Percentiles rank a stretch among this genome's conserved stretches.
Conservation (phyloP, 495 filamentous ascomycete genomes). For the Penicillium macrosclerotiorum region DNA sequence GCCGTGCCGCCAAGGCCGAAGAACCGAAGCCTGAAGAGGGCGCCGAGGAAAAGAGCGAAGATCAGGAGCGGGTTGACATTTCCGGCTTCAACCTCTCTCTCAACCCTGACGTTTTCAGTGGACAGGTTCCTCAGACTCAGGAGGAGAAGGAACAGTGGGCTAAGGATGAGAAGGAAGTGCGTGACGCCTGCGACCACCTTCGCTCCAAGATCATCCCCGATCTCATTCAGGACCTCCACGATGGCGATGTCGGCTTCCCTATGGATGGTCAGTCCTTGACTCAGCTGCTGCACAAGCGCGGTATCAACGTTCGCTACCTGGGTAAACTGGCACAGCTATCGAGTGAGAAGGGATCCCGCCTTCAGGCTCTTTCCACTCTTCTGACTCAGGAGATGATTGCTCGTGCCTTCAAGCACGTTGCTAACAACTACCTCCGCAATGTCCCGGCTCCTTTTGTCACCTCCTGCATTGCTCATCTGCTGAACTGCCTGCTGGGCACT, state of each 20-base stretch:
- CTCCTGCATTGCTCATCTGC: slow-evolving; percentile 76
- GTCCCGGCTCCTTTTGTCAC: slow-evolving; percentile 76
- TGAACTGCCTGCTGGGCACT: slow-evolving; percentile 89
- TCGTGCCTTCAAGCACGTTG: slow-evolving; percentile 90
- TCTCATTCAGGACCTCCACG: slow-evolving; percentile 76
- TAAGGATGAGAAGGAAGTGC: slow-evolving; percentile 85
- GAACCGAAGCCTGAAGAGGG: slow-evolving; percentile 28
- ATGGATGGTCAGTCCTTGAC: slow-evolving; percentile 95
- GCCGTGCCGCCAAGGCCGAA: slow-evolving; percentile 43
- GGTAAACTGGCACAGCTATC: slow-evolving; percentile 74
- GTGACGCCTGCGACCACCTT: slow-evolving; percentile 77
- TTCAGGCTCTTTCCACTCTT: slow-evolving; percentile 73
- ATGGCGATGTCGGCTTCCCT: slow-evolving; percentile 92
- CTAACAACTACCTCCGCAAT: slow-evolving; percentile 72
- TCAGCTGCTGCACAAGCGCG: slow-evolving; percentile 89
- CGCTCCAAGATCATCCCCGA: slow-evolving; percentile 70
- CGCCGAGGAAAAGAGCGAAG: slow-evolving; percentile 35
- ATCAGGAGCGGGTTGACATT: slow-evolving; percentile 70
- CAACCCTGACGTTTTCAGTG: slow-evolving; percentile 94
- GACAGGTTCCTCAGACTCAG: slow-evolving; percentile 84
- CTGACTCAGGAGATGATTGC: slow-evolving; percentile 89
- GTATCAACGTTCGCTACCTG: slow-evolving; percentile 95
- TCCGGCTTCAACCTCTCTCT: slow-evolving; percentile 82
- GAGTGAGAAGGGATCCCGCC: slow-evolving; percentile 62
- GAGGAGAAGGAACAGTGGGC: slow-evolving; percentile 84